These are phyloP conservation scores for Pseudonectria foliicola DNA, from an alignment of 2,329 filamentous ascomycete genomes.

Conservation along the genomic window DNA sequence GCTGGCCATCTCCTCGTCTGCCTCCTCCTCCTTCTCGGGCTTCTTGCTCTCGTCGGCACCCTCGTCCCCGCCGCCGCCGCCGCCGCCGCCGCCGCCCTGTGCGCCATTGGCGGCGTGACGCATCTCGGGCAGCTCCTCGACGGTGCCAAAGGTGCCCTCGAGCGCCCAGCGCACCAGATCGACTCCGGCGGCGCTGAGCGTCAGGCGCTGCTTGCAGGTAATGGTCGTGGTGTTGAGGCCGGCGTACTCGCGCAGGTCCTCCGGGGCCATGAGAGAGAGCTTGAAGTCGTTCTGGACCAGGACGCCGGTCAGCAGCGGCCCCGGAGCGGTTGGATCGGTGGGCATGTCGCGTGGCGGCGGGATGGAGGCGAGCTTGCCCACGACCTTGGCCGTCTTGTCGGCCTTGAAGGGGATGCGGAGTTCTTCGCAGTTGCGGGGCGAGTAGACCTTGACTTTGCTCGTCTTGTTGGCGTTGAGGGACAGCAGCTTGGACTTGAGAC, in stretches of 20 bases:
- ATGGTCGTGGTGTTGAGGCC: constrained; percentile 95
- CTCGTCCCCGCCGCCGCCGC: constrained; percentile 31
- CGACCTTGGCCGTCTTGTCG: constrained; percentile 93
- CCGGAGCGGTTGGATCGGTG: constrained; percentile 15
- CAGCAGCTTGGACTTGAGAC: constrained; percentile 87
- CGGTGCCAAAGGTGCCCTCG: constrained; percentile 85
- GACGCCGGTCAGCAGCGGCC: constrained; percentile 71
- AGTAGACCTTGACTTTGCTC: constrained; percentile 83
- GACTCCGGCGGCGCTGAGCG: constrained; percentile 77
- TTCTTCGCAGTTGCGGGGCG: constrained; percentile 90
- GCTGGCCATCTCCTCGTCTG: constrained; percentile 56
- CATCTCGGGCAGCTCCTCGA: constrained; percentile 61
- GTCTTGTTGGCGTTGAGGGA: constrained; percentile 81
- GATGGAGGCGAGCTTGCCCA: constrained; percentile 82
- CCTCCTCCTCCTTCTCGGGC: constrained; percentile 39
- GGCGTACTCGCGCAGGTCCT: constrained; percentile 91
- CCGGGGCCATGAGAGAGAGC: constrained; percentile 91
- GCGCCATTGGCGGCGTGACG: constrained; percentile 28
- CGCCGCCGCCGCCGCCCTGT: constrained; percentile 27
- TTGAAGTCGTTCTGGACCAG: constrained; percentile 98
- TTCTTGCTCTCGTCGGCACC: constrained; percentile 6
- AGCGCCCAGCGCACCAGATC: constrained; percentile 92
- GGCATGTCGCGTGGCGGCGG: constrained; percentile 50
- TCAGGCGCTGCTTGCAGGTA: constrained; percentile 84
- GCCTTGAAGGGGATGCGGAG: constrained; percentile 90